Conservation (phyloP, 129 eudicot species). For the Oenanthe sinensis region DNA sequence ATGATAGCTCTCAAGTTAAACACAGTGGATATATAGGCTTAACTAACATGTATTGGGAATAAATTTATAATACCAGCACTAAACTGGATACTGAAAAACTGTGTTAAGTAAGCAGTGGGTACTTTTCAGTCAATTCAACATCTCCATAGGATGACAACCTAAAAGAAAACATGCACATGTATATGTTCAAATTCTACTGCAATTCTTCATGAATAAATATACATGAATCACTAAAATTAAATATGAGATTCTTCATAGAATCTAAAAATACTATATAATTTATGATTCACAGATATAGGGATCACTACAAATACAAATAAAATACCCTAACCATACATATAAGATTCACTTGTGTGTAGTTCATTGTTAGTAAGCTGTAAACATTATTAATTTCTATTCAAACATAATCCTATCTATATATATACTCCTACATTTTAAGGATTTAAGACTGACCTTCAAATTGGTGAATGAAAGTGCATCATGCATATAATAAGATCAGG, state of each 20-base stretch:
- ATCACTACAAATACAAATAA: neutral
- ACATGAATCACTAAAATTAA: neutral
- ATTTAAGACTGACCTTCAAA: neutral
- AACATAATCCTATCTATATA: neutral
- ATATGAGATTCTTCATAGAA: neutral
- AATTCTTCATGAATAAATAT: neutral
- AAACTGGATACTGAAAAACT: neutral
- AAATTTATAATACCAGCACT: neutral
- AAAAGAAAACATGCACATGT: too few species aligned
- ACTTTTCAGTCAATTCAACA: neutral
- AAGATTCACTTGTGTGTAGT: neutral
- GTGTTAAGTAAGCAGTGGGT: neutral
- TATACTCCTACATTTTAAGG: too few species aligned
- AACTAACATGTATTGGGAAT: neutral
- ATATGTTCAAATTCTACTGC: neutral
- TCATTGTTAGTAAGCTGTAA: neutral
- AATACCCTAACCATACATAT: neutral
- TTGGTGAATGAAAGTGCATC: neutral
- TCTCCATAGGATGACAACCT: neutral
- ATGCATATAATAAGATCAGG: neutral
- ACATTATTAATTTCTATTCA: neutral
- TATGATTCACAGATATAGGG: neutral
- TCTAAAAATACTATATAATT: too few species aligned
- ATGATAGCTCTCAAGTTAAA: neutral
- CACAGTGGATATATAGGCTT: neutral